Conservation (phyloP, 2,329 filamentous ascomycete genomes). For the Ophiocordyceps camponoti-saundersi region DNA sequence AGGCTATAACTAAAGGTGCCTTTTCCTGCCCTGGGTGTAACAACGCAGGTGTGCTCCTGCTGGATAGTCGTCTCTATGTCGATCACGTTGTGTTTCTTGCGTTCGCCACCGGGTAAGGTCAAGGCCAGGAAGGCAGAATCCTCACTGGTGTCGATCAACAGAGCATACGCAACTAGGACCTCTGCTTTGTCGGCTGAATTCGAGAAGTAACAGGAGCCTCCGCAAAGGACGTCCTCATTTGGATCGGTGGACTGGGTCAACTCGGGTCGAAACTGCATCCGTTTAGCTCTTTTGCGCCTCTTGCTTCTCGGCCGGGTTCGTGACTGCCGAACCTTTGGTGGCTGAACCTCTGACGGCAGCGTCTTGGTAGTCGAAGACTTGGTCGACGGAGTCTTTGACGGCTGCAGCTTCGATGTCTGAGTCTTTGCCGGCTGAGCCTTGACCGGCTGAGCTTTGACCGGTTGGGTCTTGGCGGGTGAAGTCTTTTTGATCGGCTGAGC, state of each 20-base stretch:
- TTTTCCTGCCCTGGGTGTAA: background rate
- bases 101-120: slow-evolving; percentile 2
- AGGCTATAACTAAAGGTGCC: background rate
- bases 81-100: slow-evolving; percentile 6
- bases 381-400: background rate
- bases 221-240: background rate
- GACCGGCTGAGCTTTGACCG: background rate
- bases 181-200: background rate
- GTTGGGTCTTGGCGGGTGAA: no score
- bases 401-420: no score
- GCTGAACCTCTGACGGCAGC: background rate
- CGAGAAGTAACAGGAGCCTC: background rate
- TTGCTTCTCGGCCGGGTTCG: no score
- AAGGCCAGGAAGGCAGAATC: slow-evolving; percentile 8
- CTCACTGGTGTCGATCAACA: background rate
- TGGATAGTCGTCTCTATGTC: slow-evolving; percentile 3
- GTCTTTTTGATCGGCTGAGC: no score
- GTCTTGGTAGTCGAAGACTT: background rate
- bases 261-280: no score
- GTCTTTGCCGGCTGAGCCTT: background rate
- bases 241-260: background rate
- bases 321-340: no score
- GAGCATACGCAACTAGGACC: background rate
- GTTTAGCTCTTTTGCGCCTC: no score
- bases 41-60: background rate